These are phyloP conservation scores for Platanthera guangdongensis DNA, from an alignment of 106 monocot genomes.

Conservation along the genomic window DNA sequence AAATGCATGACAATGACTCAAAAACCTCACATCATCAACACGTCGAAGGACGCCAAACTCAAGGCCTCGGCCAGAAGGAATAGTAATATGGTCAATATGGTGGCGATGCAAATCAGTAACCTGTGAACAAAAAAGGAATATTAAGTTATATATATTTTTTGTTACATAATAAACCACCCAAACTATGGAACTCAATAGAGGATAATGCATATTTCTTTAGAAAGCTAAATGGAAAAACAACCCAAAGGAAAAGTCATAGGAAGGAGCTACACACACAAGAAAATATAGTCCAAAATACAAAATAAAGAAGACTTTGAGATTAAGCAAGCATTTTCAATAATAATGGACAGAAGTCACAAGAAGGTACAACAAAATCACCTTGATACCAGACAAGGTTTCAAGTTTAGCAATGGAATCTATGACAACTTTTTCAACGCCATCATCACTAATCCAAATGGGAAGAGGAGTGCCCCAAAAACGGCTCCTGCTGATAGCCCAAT, in stretches of 20 bases:
- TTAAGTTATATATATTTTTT: neutral
- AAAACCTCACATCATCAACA: constrained; percentile 89
- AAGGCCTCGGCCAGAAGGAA: constrained; percentile 75
- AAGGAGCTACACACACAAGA: neutral
- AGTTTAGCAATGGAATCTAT: constrained; percentile 87
- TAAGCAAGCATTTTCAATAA: neutral
- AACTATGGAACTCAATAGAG: neutral
- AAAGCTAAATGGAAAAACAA: constrained; percentile 1
- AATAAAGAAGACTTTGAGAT: neutral
- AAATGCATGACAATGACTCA: neutral
- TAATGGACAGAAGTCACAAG: neutral
- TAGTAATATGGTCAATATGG: constrained; percentile 89
- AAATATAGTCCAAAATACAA: neutral
- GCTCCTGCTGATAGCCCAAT: constrained; percentile 95
- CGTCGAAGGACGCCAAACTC: constrained; percentile 63
- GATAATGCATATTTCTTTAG: constrained; percentile 1
- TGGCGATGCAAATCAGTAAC: constrained; percentile 95
- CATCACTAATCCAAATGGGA: constrained; percentile 89
- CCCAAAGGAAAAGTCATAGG: neutral
- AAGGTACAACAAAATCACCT: constrained; percentile 35
- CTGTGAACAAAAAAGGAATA: constrained; percentile 18
- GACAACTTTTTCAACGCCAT: constrained; percentile 74
- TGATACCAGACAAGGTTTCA: constrained; percentile 72
- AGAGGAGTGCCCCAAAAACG: constrained; percentile 99
- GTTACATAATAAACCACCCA: constrained; percentile 1